phyloP scores from a whole-genome alignment of 2,329 filamentous ascomycete genomes.

The Fusarium guadeloupense region DNA sequence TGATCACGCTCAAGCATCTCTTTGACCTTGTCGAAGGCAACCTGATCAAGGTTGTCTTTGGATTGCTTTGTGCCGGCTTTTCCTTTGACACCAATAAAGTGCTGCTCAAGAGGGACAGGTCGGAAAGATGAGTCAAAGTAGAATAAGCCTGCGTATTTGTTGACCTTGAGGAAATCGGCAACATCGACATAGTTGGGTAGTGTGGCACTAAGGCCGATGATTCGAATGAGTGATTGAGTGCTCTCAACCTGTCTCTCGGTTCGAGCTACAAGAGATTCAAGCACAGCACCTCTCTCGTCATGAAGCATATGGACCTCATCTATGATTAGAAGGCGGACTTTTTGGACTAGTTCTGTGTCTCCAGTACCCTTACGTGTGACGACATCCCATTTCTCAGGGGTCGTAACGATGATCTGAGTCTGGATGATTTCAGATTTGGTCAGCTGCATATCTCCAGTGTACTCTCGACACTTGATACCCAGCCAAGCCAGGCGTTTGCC shows the following conservation, averaged over 20 bases:
- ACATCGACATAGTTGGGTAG: constrained; percentile 97
- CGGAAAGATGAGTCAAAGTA: constrained; percentile 97
- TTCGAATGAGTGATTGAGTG: constrained; percentile 95
- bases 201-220: constrained; percentile 93
- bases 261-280: constrained; percentile 93
- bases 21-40: constrained; percentile 92
- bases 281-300: constrained; percentile 93
- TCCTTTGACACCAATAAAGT: constrained; percentile 95
- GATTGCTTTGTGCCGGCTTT: constrained; percentile 84
- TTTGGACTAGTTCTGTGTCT: constrained; percentile 96
- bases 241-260: constrained; percentile 97
- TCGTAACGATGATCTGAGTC: constrained; percentile 98
- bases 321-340: constrained; percentile 94
- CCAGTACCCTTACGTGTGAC: constrained; percentile 97
- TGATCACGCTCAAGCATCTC: constrained; percentile 93
- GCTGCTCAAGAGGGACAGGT: constrained; percentile 94
- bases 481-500: constrained; percentile 93
- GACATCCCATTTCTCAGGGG: constrained; percentile 99
- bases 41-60: constrained; percentile 86
- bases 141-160: constrained; percentile 90
- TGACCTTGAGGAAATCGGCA: constrained; percentile 95
- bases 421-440: constrained; percentile 95
- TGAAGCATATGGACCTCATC: constrained; percentile 99
- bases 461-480: constrained; percentile 88
- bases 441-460: constrained; percentile 98